Conservation (phyloP, 768 basidiomycete genomes). For the Termitomyces sp. region DNA sequence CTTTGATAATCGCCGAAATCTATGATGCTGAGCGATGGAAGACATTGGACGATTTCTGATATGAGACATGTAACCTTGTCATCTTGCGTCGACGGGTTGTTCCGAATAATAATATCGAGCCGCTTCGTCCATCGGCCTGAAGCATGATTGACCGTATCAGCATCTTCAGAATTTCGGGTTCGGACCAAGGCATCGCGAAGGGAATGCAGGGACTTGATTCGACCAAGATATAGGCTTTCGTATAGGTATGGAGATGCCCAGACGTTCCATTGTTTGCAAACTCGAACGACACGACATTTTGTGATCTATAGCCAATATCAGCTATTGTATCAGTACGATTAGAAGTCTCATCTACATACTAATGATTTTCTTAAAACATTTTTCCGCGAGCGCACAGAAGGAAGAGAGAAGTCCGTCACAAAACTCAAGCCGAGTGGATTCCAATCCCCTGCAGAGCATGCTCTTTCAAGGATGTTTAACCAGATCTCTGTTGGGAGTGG, state of each 20-base stretch:
- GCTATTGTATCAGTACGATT: not conserved
- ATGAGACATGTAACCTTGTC: not conserved
- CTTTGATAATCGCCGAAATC: not conserved
- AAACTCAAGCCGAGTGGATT: slow-evolving; percentile 17
- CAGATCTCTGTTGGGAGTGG: slow-evolving; percentile 26
- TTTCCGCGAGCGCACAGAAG: slow-evolving; percentile 10
- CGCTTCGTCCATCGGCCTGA: slow-evolving; percentile 15
- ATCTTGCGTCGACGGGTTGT: not conserved
- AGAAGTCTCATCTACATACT: slow-evolving; percentile 13
- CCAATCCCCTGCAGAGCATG: slow-evolving; percentile 16
- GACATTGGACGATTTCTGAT: slow-evolving; percentile 10
- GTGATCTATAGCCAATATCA: slow-evolving; percentile 14
- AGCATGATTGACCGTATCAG: not conserved
- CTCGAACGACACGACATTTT: slow-evolving; percentile 20
- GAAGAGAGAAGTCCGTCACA: slow-evolving; percentile 8
- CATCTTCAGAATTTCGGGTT: not conserved
- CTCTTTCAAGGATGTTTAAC: slow-evolving; percentile 20
- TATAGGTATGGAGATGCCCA: slow-evolving; percentile 20
- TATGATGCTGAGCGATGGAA: slow-evolving; percentile 16
- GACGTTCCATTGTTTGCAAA: slow-evolving; percentile 21
- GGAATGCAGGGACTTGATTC: slow-evolving; percentile 5
- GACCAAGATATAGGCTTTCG: slow-evolving; percentile 18
- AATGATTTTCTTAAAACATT: slow-evolving; percentile 16
- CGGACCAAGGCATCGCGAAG: slow-evolving; percentile 10
- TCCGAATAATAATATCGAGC: slow-evolving; percentile 17